Base-by-base conservation (phyloP, 1,139 yeast species). In the Candida tunisiensis region DNA sequence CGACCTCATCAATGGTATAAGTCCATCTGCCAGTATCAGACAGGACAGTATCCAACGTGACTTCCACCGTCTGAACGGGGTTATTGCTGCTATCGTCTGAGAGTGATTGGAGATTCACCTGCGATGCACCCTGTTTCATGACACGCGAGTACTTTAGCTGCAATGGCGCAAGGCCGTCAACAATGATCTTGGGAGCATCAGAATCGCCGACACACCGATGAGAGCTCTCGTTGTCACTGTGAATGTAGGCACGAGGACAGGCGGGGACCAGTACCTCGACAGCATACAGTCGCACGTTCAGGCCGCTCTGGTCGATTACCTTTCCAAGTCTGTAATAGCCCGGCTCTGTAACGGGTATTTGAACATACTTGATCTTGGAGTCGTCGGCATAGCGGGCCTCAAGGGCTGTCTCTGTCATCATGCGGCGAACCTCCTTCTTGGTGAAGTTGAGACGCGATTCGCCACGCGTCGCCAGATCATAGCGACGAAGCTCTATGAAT, bases 161-260 rank as follows among this genome's bases (percentile, higher is more conserved):
- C 27, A 82, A 51, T 0, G 95, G 95, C 1, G 85, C 73, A 2
- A 78, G 77, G 31, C 94, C 94, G 22, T 57, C 55, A 1, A 73
- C 64, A 4, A 66, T 59, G 17, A 83, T 59, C 15, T 59, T 56
- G n/a, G 74, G 53, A 8, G 62, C 47, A 34, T 69, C 75, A 4
- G 51, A 34, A 27, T 69, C 78, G 15, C 73, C 78, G 20, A 74
- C 53, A 53, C 94, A 83, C 36, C 66, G 62, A 39, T 73, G 68
- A n/a, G 47, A 15, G 7, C 19, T 11, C 5, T 13, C 25, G 5
- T 23, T 6, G 14, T 23, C 33, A 10, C 33, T 50, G 3, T 50
- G 43, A 34, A 72, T 62, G 21, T 54, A 47, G 1, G 80, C 91
- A 12, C 57, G 57, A 1, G 99, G 99, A 47, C 99, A 88, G 23